Percentiles rank a stretch among this genome's conserved stretches.
phyloP scores from a whole-genome alignment of 768 basidiomycete species.

The Psilocybe tampanensis region DNA sequence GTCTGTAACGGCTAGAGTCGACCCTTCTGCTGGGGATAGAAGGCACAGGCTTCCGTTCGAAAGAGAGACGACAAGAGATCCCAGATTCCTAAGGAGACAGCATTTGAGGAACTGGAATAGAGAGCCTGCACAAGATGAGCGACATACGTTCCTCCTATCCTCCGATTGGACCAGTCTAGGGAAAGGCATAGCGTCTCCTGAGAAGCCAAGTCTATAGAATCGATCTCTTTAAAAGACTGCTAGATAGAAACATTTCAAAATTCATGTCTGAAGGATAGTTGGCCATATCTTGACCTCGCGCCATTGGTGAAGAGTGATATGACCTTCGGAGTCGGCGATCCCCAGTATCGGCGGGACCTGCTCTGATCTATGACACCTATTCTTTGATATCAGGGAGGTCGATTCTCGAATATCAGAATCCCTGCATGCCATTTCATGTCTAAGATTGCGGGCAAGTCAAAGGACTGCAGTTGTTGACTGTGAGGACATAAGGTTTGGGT shows the following conservation, averaged over 20 bases:
- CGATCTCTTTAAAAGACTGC: constrained; percentile 40
- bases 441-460: constrained; percentile 78
- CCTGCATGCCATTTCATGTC: constrained; percentile 89
- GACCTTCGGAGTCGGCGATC: constrained; percentile 86
- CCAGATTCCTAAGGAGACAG: constrained; percentile 40
- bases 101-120: background rate
- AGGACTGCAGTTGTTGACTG: constrained; percentile 65
- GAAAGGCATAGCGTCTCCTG: constrained; percentile 80
- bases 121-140: background rate
- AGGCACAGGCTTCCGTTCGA: constrained; percentile 80
- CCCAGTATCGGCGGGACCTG: constrained; percentile 54
- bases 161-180: constrained; percentile 88
- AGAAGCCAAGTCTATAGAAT: constrained; percentile 50
- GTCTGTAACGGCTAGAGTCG: constrained; percentile 45
- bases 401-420: background rate
- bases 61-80: constrained; percentile 75
- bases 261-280: background rate
- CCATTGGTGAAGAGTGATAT: constrained; percentile 66
- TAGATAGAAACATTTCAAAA: constrained; percentile 24
- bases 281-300: constrained; percentile 37
- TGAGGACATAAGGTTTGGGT: background rate
- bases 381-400: background rate
- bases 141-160: constrained; percentile 47
- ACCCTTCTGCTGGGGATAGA: constrained; percentile 48
- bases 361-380: constrained; percentile 61